These are phyloP conservation scores for Austroboletus sp. DNA, from an alignment of 1,284 basidiomycete species.

Conservation along the genomic window DNA sequence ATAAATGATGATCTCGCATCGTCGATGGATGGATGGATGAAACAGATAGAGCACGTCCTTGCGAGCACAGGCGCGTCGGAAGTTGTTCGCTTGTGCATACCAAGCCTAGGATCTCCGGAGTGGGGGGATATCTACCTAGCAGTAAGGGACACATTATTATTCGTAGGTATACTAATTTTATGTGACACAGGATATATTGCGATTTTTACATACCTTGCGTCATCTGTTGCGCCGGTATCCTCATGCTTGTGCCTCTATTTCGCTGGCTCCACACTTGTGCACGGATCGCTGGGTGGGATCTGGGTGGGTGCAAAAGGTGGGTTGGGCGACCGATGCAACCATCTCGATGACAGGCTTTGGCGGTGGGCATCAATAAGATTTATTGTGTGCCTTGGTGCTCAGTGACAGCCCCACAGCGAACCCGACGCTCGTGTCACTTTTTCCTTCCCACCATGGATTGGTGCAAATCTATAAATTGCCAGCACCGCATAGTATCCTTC, in stretches of 20 bases:
- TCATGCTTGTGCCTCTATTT: constrained; percentile 59
- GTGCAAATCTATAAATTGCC: constrained; percentile 72
- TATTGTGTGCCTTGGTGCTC: constrained; percentile 4
- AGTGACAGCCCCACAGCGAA: constrained; percentile 43
- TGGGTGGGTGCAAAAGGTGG: constrained; percentile 70
- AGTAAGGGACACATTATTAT: constrained; percentile 35
- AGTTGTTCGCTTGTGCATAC: constrained; percentile 61
- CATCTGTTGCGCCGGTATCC: constrained; percentile 53
- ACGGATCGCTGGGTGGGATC: constrained; percentile 50
- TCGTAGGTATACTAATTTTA: constrained; percentile 2
- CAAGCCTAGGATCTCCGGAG: constrained; percentile 59
- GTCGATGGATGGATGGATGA: constrained; percentile 7
- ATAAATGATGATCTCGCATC: constrained; percentile 3
- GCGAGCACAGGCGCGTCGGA: constrained; percentile 16
- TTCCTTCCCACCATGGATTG: constrained; percentile 80
- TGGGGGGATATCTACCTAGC: constrained; percentile 61
- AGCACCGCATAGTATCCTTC: constrained; percentile 56
- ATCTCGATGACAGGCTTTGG: constrained; percentile 75
- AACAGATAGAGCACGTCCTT: constrained; percentile 22
- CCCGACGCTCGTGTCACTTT: constrained; percentile 57
- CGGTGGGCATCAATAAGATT: constrained; percentile 43
- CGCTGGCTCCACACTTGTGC: constrained; percentile 57
- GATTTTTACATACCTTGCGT: constrained; percentile 64
- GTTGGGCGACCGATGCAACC: constrained; percentile 72
- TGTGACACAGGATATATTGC: constrained; percentile 52